phyloP scores from a whole-genome alignment of 306 rosid genomes.

The Fragaria ananassa region DNA sequence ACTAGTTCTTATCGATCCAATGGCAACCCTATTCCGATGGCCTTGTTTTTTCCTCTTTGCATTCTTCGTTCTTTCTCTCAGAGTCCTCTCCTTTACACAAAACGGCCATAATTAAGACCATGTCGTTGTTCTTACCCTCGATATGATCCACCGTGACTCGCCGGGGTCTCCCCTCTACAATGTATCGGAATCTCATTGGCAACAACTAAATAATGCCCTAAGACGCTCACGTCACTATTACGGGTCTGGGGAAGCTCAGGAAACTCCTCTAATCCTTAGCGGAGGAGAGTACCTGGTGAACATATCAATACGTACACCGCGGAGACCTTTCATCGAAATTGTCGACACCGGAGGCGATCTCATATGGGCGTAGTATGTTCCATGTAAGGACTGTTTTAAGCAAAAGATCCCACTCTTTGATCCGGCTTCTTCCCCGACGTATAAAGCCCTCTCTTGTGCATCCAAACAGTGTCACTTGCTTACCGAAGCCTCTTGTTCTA shows the following conservation, averaged over 20 bases:
- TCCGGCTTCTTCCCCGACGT: not conserved
- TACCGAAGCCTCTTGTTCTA: not conserved
- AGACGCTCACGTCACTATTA: not conserved
- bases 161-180: slow-evolving; percentile 7
- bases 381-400: not conserved
- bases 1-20: not conserved
- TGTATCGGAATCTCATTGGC: not conserved
- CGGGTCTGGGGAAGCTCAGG: not conserved
- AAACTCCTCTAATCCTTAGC: not conserved
- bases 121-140: not conserved
- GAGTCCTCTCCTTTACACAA: not conserved
- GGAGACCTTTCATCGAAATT: not conserved
- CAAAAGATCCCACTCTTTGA: not conserved
- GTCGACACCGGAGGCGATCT: slow-evolving; percentile 11
- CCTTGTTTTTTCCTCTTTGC: not conserved
- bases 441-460: not conserved
- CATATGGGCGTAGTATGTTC: not conserved
- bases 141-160: slow-evolving; percentile 9
- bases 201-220: not conserved
- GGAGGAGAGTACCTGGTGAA: not conserved
- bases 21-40: not conserved
- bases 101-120: not conserved
- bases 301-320: slow-evolving; percentile 6
- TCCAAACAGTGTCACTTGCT: not conserved
- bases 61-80: not conserved